These are phyloP conservation scores for Brettanomyces bruxellensis DNA, from an alignment of 805 yeast species.

Conservation along the genomic window DNA sequence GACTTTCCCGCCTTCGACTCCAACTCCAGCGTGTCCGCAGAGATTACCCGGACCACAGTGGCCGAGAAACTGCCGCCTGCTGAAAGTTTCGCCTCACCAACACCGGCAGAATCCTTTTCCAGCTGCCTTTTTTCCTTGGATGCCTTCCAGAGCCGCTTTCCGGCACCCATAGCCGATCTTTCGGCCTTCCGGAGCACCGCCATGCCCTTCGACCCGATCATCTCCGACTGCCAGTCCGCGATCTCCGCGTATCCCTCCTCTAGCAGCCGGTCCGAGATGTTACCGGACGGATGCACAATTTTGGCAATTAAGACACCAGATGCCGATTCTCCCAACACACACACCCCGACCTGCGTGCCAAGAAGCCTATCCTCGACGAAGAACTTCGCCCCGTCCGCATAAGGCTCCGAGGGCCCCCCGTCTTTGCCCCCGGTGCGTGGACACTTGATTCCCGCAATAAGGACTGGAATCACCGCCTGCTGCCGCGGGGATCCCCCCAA, in stretches of 20 bases:
- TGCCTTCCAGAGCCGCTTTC: constrained; percentile 50
- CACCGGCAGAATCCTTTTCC: constrained; percentile 5
- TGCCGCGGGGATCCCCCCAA: constrained; percentile 28
- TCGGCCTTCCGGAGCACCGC: constrained; percentile 54
- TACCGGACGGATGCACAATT: constrained; percentile 67
- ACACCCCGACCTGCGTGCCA: constrained; percentile 48
- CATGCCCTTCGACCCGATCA: constrained; percentile 62
- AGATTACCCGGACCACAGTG: constrained; percentile 49
- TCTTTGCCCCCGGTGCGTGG: constrained; percentile 55
- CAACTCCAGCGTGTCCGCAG: constrained; percentile 58
- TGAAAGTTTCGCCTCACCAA: constrained; percentile 18
- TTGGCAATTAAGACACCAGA: constrained; percentile 53
- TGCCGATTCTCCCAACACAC: constrained; percentile 51
- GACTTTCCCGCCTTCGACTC: constrained; percentile 43
- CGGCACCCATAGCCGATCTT: constrained; percentile 45
- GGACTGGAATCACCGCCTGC: constrained; percentile 51
- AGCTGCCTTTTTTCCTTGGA: constrained; percentile 9
- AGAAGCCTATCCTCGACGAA: constrained; percentile 58
- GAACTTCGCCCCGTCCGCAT: constrained; percentile 55
- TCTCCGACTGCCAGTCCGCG: constrained; percentile 69
- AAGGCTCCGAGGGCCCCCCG: constrained; percentile 38
- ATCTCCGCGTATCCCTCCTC: constrained; percentile 66
- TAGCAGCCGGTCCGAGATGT: constrained; percentile 58
- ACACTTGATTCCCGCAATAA: constrained; percentile 64
- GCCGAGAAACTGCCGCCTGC: constrained; percentile 47